phyloP scores from a whole-genome alignment of 306 rosid species.

The Fagus crenata region DNA sequence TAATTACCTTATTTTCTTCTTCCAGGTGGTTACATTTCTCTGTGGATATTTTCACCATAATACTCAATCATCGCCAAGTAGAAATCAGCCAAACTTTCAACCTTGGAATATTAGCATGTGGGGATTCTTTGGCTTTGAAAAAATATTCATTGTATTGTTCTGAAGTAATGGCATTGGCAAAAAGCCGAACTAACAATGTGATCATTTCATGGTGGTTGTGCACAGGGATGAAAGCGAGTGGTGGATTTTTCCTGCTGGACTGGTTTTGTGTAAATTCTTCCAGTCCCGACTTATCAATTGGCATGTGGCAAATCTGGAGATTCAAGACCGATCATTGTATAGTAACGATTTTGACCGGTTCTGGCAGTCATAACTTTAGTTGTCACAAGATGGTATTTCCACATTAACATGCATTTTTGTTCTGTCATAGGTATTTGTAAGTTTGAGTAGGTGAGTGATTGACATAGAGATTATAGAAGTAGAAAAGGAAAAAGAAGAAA shows the following conservation, averaged over 20 bases:
- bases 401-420: constrained; percentile 41
- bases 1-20: constrained; percentile 5
- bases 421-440: constrained; percentile 33
- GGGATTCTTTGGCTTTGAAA: constrained; percentile 36
- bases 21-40: constrained; percentile 85
- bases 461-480: constrained; percentile 58
- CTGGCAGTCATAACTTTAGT: constrained; percentile 81
- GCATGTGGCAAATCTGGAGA: constrained; percentile 98
- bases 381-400: constrained; percentile 37
- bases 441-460: constrained; percentile 55
- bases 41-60: constrained; percentile 85
- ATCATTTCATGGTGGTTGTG: constrained; percentile 12
- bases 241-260: constrained; percentile 89
- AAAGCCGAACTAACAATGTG: constrained; percentile 3
- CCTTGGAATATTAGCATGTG: constrained; percentile 89
- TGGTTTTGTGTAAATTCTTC: constrained; percentile 83
- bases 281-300: constrained; percentile 91
- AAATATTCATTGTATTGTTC: constrained; percentile 1
- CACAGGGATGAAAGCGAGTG: constrained; percentile 98
- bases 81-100: constrained; percentile 61
- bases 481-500: constrained; percentile 44
- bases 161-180: neutral
- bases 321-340: constrained; percentile 98
- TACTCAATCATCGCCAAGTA: constrained; percentile 57
- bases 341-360: constrained; percentile 89